Conservation (phyloP, 176 grass and related monocot species). For the Zoysia pacifica region DNA sequence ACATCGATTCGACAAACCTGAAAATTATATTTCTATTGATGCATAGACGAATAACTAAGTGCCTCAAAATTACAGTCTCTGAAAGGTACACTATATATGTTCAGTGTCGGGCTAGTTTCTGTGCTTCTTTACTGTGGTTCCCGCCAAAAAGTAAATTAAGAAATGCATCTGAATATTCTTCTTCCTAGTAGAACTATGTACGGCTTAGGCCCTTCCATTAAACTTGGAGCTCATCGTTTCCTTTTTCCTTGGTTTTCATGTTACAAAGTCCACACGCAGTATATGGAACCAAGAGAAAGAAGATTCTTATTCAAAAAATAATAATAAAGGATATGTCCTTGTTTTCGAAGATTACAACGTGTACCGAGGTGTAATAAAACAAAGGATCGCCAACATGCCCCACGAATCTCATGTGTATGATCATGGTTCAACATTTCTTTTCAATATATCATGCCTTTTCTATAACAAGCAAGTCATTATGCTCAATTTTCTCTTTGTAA, state of each 20-base stretch:
- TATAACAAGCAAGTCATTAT: too few species aligned
- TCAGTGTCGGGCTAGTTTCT: neutral
- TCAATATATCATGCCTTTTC: too few species aligned
- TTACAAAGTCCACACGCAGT: neutral
- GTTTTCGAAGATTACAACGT: neutral
- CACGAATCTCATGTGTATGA: too few species aligned
- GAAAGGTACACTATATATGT: neutral
- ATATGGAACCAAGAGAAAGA: neutral
- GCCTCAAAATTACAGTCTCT: conserved; percentile 1
- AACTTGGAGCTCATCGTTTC: conserved; percentile 22
- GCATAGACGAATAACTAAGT: neutral
- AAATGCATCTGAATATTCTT: conserved; percentile 7
- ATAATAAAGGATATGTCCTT: neutral
- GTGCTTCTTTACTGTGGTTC: neutral
- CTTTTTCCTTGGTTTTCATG: conserved; percentile 13
- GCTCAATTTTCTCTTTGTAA: too few species aligned
- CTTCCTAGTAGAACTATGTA: conserved; percentile 31
- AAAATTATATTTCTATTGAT: neutral
- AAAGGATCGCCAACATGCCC: too few species aligned
- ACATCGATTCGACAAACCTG: neutral
- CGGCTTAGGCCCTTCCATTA: conserved; percentile 1
- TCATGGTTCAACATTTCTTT: too few species aligned
- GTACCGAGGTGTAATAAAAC: neutral
- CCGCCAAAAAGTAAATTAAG: neutral
- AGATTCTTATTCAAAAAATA: neutral